A percentile compares a stretch with the other conserved stretches of the same genome.
Evolutionary conservation across 2,329 filamentous ascomycete genomes (phyloP).

Genomic region (Madurella fahalii): DNA sequence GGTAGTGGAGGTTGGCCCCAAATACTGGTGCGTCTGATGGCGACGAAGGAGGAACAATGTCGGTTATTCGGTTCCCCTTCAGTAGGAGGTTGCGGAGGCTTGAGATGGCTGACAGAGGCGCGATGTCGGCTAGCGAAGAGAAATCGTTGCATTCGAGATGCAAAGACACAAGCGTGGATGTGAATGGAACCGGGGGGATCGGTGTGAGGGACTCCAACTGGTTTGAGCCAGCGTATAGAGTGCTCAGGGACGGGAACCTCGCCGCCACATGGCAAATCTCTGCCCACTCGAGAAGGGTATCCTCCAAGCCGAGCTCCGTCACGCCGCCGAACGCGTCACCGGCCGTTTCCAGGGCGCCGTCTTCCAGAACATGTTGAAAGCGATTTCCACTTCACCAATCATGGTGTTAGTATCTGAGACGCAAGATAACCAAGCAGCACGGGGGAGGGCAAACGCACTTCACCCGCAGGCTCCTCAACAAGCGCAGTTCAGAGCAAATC

Average conservation of each 20-base stretch:
- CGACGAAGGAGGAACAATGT: slow-evolving; percentile 32
- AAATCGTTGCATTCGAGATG: slow-evolving; percentile 72
- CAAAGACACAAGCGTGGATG: slow-evolving; percentile 55
- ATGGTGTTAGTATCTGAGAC: slow-evolving; percentile 2
- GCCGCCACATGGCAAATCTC: slow-evolving; percentile 53
- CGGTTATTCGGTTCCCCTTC: slow-evolving; percentile 69
- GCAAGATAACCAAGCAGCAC: background rate
- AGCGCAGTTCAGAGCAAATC: slow-evolving; percentile 67
- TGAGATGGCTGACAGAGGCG: slow-evolving; percentile 47
- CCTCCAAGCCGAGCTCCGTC: slow-evolving; percentile 60
- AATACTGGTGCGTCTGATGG: slow-evolving; percentile 44
- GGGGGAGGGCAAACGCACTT: slow-evolving; percentile 52
- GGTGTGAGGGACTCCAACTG: slow-evolving; percentile 48
- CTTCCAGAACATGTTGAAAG: slow-evolving; percentile 47
- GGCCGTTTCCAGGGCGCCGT: slow-evolving; percentile 35
- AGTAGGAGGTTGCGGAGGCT: slow-evolving; percentile 61
- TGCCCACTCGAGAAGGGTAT: slow-evolving; percentile 63
- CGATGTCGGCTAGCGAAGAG: slow-evolving; percentile 52
- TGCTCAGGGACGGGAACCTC: slow-evolving; percentile 50
- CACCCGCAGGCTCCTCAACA: slow-evolving; percentile 62
- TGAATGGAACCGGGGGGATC: slow-evolving; percentile 39
- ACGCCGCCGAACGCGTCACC: slow-evolving; percentile 46
- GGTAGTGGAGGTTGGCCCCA: slow-evolving; percentile 51
- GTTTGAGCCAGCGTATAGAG: slow-evolving; percentile 54
- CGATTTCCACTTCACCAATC: slow-evolving; percentile 65